Evolutionary conservation across 768 basidiomycete species (phyloP).

Genomic region (Hypholoma fasciculare): DNA sequence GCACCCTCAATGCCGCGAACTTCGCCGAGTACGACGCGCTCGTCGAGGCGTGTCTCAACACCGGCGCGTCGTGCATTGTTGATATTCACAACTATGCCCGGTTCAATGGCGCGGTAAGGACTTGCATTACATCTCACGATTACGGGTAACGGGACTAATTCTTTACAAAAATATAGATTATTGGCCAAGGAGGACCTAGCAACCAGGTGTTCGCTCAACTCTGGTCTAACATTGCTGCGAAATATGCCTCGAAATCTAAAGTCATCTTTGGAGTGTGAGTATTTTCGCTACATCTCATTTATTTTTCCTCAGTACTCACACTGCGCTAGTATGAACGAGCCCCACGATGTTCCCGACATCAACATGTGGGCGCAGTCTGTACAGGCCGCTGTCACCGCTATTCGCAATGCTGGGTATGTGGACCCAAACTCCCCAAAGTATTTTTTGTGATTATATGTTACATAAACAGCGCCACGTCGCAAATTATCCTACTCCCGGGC

Average conservation of each 20-base stretch:
- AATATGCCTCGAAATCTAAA: conserved; percentile 41
- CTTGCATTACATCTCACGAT: neutral
- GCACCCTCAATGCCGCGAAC: conserved; percentile 40
- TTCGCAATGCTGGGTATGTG: conserved; percentile 50
- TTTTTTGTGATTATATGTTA: neutral
- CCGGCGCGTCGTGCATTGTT: conserved; percentile 54
- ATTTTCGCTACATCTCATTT: neutral
- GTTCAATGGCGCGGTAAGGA: conserved; percentile 41
- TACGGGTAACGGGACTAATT: neutral
- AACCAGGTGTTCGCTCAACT: conserved; percentile 53
- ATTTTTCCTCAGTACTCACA: neutral
- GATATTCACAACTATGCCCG: conserved; percentile 66
- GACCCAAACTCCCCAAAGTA: neutral
- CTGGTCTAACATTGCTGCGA: conserved; percentile 54
- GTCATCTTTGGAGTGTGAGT: conserved; percentile 52
- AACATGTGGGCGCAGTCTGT: conserved; percentile 48
- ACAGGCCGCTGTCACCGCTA: conserved; percentile 64
- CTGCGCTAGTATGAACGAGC: conserved; percentile 56
- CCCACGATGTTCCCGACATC: conserved; percentile 56
- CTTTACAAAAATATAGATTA: conserved; percentile 33
- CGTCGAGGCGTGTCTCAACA: conserved; percentile 48
- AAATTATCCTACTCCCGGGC: conserved; percentile 61
- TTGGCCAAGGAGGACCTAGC: conserved; percentile 64
- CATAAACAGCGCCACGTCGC: conserved; percentile 44
- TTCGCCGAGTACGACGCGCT: conserved; percentile 52